Base-by-base conservation (phyloP, 1,139 yeast genomes). In the Meyerozyma elateridarum region DNA sequence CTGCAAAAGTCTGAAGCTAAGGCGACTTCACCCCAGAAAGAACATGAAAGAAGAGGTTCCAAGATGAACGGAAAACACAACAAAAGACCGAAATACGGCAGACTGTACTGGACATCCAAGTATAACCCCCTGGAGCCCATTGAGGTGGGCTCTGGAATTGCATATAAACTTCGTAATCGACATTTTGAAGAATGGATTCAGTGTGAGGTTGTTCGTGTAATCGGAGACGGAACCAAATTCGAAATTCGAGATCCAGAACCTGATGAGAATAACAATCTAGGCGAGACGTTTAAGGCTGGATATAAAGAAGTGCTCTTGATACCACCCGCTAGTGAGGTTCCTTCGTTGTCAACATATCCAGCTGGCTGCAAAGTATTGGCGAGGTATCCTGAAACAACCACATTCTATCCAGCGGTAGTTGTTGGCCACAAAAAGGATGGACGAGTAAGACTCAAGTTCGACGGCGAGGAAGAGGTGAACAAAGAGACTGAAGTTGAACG, bases 211-310 rank as follows among this genome's bases (percentile, higher is more conserved):
- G 75, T 82, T 31, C 77, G 76, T 46, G 78, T 91, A 3, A 61
- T 80, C 15, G 78, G 79, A 1, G 97, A 89, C 44, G 93, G 94
- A 1, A 62, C 72, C 16, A 76, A 75, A 52, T 83, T 78, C 49
- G 97, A 91, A 56, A 89, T 93, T 8, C 76, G 87, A 44, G 99
- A 93, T 55, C 96, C 97, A 0, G 98, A 93, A 52, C 98, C 98
- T 0, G 98, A 93, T 50, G 97, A 91, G 49, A 75, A 80, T 46
- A 85, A 85, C 41, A 85, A 88, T 39, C 85, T 93, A 2, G 96
- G 96, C 3, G 94, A 84, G 48, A 70, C 85, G 0, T 93, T 83
- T 59, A 82, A 79, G 46, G 89, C 96, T 3, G 78, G 73, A 18
- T 77, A 84, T 65, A 79, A 81, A 48, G 97, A 91, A 46, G 59